Base-by-base conservation (phyloP, 2,329 filamentous ascomycete genomes). In the Cytospora chrysosperma region DNA sequence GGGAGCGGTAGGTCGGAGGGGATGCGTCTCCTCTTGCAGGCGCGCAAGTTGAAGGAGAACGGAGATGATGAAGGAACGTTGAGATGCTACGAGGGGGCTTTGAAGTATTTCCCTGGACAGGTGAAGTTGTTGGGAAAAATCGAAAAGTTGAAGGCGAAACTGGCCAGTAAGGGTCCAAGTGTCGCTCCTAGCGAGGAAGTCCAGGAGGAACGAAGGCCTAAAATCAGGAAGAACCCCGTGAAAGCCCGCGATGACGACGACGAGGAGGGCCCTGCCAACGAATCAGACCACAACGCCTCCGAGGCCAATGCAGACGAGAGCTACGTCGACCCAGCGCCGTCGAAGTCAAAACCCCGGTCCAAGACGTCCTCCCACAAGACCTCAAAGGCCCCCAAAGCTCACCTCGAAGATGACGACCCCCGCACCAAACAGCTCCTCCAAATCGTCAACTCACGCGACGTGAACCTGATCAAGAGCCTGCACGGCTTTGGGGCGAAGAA, bases 31-130 rank as follows among this genome's bases (percentile, higher is more conserved):
- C 78, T 98, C 37, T 81, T 97, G n/a, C 92, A 95, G 82, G 94
- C 92, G 1, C 91, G 95, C 68, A 93, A 97, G 73, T 91, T 96
- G 72, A 93, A 93, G 72, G 91, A 92, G 59, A 84, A 87, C 4
- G 92, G 92, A 2, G 91, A 97, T 69, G 88, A 96, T 58, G 80
- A 79, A 4, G 90, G 86, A 37, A 92, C 93, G 0, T 77, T 98
- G 65, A 87, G 86, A 69, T 94, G 95, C 86, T 97, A 96, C 72
- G 89, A 94, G 73, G 80, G 91, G 67, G 94, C 94, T 0, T 77
- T 92, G 59, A 90, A 91, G 0, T 95, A 87, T 75, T 98, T 98
- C 70, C 93, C 93, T 0, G 88, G 87, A 1, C 95, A 97, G 73
- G 83, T 87, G 56, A 97, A 94, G 76, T 80, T 93, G 34, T 69